A percentile compares a stretch with the other conserved stretches of the same genome.
Evolutionary conservation across 345 rosid genomes (phyloP).

Genomic region (Eucalyptus marginata): DNA sequence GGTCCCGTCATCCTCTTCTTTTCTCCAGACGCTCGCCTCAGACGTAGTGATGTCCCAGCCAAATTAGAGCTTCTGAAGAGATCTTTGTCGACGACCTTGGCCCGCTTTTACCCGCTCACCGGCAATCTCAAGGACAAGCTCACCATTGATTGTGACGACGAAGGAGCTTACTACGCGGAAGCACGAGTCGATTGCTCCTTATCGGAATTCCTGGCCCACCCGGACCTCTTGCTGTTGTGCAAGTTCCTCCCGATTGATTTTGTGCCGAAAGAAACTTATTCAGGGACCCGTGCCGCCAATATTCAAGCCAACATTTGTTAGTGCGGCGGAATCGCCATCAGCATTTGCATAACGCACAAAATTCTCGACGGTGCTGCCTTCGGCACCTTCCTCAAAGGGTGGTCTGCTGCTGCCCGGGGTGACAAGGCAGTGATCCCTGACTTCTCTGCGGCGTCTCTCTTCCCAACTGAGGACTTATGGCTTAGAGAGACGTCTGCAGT

Average conservation of each 20-base stretch:
- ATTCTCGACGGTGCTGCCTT: slow-evolving; percentile 16
- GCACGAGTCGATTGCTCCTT: neutral
- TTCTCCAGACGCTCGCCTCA: neutral
- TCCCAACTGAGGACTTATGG: slow-evolving; percentile 21
- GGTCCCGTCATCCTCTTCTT: slow-evolving; percentile 5
- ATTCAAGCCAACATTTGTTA: slow-evolving; percentile 23
- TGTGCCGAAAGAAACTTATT: neutral
- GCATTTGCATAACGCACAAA: slow-evolving; percentile 21
- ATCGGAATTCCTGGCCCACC: neutral
- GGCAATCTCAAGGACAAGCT: slow-evolving; percentile 7
- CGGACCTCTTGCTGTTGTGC: slow-evolving; percentile 2
- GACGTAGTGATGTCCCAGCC: neutral
- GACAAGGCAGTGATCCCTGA: neutral
- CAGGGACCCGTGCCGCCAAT: slow-evolving; percentile 9
- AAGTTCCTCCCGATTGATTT: slow-evolving; percentile 10
- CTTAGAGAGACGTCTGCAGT: slow-evolving; percentile 4
- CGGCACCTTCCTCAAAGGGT: slow-evolving; percentile 13
- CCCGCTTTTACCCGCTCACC: slow-evolving; percentile 10
- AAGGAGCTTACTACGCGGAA: slow-evolving; percentile 5
- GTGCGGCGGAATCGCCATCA: slow-evolving; percentile 24
- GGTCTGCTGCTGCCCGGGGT: slow-evolving; percentile 6
- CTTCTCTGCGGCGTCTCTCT: slow-evolving; percentile 11
- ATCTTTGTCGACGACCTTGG: slow-evolving; percentile 4
- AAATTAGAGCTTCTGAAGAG: neutral
- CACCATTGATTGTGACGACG: slow-evolving; percentile 12